Base-by-base conservation (phyloP, 352 stramenopile genomes). In the Pythium chondricola region DNA sequence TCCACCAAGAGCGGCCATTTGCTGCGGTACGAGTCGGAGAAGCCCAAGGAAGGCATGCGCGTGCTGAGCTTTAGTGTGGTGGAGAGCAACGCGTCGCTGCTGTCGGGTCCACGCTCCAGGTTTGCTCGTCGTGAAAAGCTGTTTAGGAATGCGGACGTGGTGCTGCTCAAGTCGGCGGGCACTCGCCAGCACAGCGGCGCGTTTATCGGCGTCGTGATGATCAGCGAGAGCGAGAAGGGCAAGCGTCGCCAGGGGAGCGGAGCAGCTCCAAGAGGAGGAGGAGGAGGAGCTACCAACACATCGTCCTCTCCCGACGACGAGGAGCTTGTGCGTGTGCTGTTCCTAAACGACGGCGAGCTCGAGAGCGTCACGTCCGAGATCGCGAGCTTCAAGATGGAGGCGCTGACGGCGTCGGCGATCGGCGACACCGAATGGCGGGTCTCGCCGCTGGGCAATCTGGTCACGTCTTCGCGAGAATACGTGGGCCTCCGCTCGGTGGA, bases 391-490 rank as follows among this genome's bases (percentile, higher is more conserved):
- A 67, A 77, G 6, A 74, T 72, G 36, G 81, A 93, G 58, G 45
- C 71, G 18, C 29, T 93, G n/a, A 56, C 71, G n/a, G 65, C 74
- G 17, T 75, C 52, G 50, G 74, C 78, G 11, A 84, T 92, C 14
- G 60, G 57, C 1, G 80, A 87, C 39, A 74, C 72, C 1, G 81
- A 92, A 52, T 95, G 82, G 79, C 81, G 84, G 27, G 81, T 85
- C 7, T 75, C 69, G n/a, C 68, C 75, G 14, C 50, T 92, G 14
- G 68, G 75, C 44, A 95, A 93, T 45, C 57, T 95, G 30, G 74
- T 86, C 4, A 95, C 83, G 9, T 77, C 74, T 5, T 63, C 79
- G 10, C 83, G 83, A 35, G 83, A 95, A 51, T 95, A 95, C 43
- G 68, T 91, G 22, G 80, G 77, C 6, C 61, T 95, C 32, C 74